Conservation (phyloP, 345 rosid genomes). For the Psidium friedrichsthalianum region DNA sequence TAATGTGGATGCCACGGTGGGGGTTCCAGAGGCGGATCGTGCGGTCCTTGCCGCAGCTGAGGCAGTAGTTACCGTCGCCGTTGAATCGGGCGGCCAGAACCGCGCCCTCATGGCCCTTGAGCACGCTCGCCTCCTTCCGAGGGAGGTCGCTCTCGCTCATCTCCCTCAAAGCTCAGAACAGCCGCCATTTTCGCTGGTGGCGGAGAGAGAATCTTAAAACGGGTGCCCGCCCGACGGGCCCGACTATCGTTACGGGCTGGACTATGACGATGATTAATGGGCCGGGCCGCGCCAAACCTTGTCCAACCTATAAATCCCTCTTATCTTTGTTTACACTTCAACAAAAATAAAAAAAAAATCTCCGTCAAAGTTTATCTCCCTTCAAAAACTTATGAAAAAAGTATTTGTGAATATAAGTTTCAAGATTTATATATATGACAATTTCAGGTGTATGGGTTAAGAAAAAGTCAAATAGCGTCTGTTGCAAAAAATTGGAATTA, state of each 20-base stretch:
- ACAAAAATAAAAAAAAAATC: background rate
- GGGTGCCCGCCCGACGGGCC: background rate
- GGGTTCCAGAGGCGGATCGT: conserved; percentile 99
- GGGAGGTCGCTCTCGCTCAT: conserved; percentile 56
- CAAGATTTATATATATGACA: background rate
- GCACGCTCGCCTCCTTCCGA: conserved; percentile 45
- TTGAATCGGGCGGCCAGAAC: conserved; percentile 85
- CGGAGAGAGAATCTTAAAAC: background rate
- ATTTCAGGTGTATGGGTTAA: too few species aligned
- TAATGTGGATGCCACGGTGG: conserved; percentile 86
- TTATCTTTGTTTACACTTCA: background rate
- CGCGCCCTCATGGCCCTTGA: conserved; percentile 76
- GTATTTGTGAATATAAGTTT: background rate
- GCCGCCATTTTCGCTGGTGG: background rate
- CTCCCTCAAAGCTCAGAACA: background rate
- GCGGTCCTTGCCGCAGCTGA: conserved; percentile 90
- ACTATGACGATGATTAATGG: background rate
- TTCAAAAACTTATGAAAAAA: background rate
- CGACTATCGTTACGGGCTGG: background rate
- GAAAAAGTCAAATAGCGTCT: too few species aligned
- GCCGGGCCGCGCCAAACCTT: background rate
- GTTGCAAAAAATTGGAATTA: too few species aligned
- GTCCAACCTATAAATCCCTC: background rate
- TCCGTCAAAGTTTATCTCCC: background rate
- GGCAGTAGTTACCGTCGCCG: conserved; percentile 86